Conservation (phyloP, 1,284 basidiomycete species). For the Ganoderma sinense region DNA sequence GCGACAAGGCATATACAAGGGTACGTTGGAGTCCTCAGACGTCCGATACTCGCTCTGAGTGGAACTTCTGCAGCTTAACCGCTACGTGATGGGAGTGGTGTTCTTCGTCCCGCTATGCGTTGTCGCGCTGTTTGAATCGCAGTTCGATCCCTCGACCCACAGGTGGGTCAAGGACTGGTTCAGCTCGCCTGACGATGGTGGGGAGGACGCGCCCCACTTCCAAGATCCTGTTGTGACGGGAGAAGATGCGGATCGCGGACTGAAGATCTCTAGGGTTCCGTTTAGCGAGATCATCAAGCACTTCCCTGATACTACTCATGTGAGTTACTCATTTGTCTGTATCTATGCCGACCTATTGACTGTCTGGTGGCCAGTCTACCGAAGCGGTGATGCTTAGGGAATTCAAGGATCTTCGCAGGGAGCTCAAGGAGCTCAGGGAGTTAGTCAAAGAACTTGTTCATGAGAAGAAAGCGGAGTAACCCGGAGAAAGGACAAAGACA, state of each 20-base stretch:
- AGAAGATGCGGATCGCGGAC: conserved; percentile 57
- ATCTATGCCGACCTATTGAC: conserved; percentile 17
- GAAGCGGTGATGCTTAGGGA: conserved; percentile 75
- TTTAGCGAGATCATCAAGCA: conserved; percentile 80
- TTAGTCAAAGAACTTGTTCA: conserved; percentile 48
- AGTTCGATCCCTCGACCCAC: conserved; percentile 56
- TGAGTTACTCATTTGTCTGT: conserved; percentile 44
- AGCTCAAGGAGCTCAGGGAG: conserved; percentile 63
- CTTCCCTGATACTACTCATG: conserved; percentile 81
- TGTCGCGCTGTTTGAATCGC: conserved; percentile 83
- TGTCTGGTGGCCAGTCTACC: conserved; percentile 60
- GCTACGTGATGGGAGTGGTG: conserved; percentile 75
- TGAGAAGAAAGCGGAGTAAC: conserved; percentile 12
- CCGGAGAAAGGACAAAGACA: neutral
- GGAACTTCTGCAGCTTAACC: conserved; percentile 64
- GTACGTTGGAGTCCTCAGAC: conserved; percentile 42
- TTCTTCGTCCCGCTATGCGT: conserved; percentile 82
- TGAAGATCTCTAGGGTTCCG: conserved; percentile 76
- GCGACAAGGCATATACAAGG: conserved; percentile 59
- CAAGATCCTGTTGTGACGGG: conserved; percentile 72
- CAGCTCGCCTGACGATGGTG: conserved; percentile 67
- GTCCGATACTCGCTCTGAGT: neutral
- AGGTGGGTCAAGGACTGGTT: conserved; percentile 77
- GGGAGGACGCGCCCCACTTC: conserved; percentile 61
- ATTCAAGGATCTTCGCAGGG: conserved; percentile 63